Evolutionary conservation across 352 stramenopile species (phyloP).

Genomic region (Globisporangium echinulatum): DNA sequence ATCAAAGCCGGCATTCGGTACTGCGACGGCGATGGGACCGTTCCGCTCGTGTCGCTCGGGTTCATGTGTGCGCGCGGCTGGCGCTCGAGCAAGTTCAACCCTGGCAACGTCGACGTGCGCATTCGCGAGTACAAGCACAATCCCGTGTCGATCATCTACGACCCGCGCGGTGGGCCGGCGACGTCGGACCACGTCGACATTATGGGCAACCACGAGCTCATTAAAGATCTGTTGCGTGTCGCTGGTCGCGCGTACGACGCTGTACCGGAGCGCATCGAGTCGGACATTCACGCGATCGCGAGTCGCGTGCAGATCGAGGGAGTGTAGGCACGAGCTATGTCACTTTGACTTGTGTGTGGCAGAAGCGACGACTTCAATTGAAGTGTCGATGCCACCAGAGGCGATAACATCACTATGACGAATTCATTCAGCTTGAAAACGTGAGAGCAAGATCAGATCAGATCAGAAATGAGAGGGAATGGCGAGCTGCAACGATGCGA

Average conservation of each 20-base stretch:
- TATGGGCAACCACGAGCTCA: conserved; percentile 91
- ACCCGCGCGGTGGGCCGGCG: conserved; percentile 58
- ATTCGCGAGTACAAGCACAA: conserved; percentile 76
- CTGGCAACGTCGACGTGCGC: conserved; percentile 75
- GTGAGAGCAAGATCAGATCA: too few relatives aligned
- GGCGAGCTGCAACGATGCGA: too few relatives aligned
- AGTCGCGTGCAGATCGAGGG: conserved; percentile 13
- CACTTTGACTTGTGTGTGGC: too few relatives aligned
- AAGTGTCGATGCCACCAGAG: too few relatives aligned
- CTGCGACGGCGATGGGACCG: conserved; percentile 89
- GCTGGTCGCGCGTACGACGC: conserved; percentile 55
- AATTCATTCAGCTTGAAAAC: too few relatives aligned
- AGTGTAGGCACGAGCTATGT: too few relatives aligned
- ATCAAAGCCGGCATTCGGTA: conserved; percentile 80
- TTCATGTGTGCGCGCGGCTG: conserved; percentile 91
- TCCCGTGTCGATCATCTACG: conserved; percentile 68
- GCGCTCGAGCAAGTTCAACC: conserved; percentile 82
- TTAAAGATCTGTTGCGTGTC: conserved; percentile 67
- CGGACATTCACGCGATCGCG: conserved; percentile 58
- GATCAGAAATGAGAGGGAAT: too few relatives aligned
- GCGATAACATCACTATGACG: too few relatives aligned
- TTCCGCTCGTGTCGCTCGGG: conserved; percentile 91
- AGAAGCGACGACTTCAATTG: too few relatives aligned
- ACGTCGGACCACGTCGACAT: conserved; percentile 94
- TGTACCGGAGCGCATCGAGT: conserved; percentile 68